Base-by-base conservation (phyloP, 441 rosid genomes). In the Cnidoscolus chayamansa region DNA sequence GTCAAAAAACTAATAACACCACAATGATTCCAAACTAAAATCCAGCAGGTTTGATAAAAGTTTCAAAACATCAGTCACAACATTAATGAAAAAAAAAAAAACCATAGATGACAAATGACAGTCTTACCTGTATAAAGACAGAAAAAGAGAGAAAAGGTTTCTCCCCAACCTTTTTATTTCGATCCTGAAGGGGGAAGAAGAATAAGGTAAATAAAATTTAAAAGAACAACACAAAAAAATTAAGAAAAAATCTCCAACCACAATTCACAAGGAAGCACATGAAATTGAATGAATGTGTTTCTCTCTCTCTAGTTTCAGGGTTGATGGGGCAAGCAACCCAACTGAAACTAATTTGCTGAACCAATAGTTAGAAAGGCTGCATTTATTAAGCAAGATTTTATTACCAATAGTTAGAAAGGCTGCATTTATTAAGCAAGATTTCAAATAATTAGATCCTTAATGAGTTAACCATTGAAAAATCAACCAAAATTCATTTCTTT, bases 141-240 rank as follows among this genome's bases (percentile, higher is more conserved):
- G 97, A 87, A 43, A 91, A 17, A 12, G 97, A 86, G 67, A 91
- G 86, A 72, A 87, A 83, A 72, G 95, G 92, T 82, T 89, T 91
- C 76, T 89, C 95, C 16, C 95, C 97, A 76, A 84, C 83, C 78
- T 89, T 89, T 61, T 89, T 90, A 56, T 7, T 76, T 71, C 93
- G 84, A 74, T 88, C 89, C 97, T 91, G 84, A 13, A 30, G 10
- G 4, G 25, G 13, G 54, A 40, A 54, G 71, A 45, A 73, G 75
- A 55, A 55, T 3, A 54, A 56, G 20, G 13, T 43, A 15, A 47
- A 30, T 50, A 71, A 54, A 72, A 77, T 35, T 4, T 12, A 37
- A 13, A 20, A 62, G 19, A 40, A 15, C 47, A 25, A 17, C 16
- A 65, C 20, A 5, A 32, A 10, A 30, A 16, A 47, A 32, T 11